Evolutionary conservation across 2,329 filamentous ascomycete genomes (phyloP).

Genomic region (Trichoderma hamatum): DNA sequence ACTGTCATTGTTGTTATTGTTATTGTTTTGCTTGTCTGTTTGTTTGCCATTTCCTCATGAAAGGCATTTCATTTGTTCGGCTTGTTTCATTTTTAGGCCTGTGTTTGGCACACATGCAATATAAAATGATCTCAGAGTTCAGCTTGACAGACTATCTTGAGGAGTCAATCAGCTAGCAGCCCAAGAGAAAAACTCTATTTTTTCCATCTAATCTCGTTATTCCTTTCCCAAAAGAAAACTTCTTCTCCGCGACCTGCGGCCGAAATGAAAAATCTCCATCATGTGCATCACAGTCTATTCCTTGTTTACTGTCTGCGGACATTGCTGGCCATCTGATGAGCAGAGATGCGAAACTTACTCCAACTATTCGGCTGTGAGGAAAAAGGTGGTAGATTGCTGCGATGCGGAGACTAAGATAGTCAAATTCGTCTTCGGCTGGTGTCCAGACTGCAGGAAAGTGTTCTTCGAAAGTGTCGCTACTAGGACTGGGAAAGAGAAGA

Average conservation of each 20-base stretch:
- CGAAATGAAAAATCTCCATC: neutral
- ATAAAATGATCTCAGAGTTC: neutral
- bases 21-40: neutral
- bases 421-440: neutral
- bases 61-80: neutral
- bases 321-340: neutral
- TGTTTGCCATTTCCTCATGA: neutral
- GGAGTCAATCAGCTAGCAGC: neutral
- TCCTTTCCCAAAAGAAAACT: neutral
- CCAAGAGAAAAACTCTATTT: too few relatives aligned
- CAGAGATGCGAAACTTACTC: neutral
- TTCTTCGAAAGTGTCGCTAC: neutral
- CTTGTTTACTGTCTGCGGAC: neutral
- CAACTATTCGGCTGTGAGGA: neutral
- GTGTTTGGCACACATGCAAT: neutral
- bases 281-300: neutral
- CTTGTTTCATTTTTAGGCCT: neutral
- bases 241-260: neutral
- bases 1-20: neutral
- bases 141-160: neutral
- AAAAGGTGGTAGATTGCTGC: neutral
- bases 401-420: neutral
- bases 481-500: neutral
- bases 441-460: neutral
- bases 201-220: too few relatives aligned